A percentile compares a stretch with the other conserved stretches of the same genome.
These are phyloP conservation scores for Puya raimondii DNA, from an alignment of 176 grass and related monocot genomes.

Conservation along the genomic window DNA sequence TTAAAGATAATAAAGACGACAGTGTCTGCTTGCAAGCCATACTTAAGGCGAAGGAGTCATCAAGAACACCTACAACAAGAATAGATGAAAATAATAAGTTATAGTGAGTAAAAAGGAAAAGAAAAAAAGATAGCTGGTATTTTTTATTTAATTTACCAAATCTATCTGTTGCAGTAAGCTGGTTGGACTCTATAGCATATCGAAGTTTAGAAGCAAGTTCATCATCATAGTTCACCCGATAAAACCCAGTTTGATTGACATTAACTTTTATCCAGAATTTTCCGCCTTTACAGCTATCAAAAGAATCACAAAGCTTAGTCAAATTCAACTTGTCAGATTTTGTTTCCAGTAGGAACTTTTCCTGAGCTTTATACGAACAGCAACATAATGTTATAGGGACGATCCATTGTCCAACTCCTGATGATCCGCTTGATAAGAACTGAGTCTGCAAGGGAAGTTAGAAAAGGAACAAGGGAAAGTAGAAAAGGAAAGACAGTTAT, in stretches of 20 bases:
- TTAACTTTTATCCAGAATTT: slow-evolving; percentile 86
- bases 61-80: slow-evolving; percentile 55
- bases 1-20: slow-evolving; percentile 58
- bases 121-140: background rate
- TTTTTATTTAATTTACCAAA: slow-evolving; percentile 41
- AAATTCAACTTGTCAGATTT: slow-evolving; percentile 46
- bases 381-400: slow-evolving; percentile 77
- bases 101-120: background rate
- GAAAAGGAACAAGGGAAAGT: background rate
- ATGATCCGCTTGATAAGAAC: slow-evolving; percentile 68
- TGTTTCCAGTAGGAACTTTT: slow-evolving; percentile 65
- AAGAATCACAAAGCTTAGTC: slow-evolving; percentile 22
- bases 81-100: slow-evolving; percentile 13
- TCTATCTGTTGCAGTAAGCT: slow-evolving; percentile 69
- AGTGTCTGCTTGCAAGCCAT: slow-evolving; percentile 80
- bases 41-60: slow-evolving; percentile 77
- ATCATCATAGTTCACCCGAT: slow-evolving; percentile 74
- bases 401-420: slow-evolving; percentile 69
- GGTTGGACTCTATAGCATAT: slow-evolving; percentile 57
- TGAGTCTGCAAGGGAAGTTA: slow-evolving; percentile 53
- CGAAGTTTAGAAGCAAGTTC: slow-evolving; percentile 66
- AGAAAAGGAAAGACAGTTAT: background rate
- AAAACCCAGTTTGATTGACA: slow-evolving; percentile 80
- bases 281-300: slow-evolving; percentile 7
- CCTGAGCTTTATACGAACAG: slow-evolving; percentile 58